Conservation (phyloP, 2,329 filamentous ascomycete species). For the Phyllosticta citribraziliensis region DNA sequence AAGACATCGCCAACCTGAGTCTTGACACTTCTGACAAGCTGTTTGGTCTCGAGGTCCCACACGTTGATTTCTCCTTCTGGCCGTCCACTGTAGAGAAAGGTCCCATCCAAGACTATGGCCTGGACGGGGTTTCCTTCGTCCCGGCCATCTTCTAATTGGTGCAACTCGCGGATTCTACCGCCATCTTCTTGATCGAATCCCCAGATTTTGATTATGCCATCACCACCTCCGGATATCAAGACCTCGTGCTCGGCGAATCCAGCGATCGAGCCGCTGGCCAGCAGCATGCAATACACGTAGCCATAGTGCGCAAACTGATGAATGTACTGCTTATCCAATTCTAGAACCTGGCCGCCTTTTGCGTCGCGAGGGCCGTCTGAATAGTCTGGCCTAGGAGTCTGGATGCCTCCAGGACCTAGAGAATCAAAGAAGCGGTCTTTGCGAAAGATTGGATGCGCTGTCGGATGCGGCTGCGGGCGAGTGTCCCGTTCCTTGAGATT, state of each 20-base stretch:
- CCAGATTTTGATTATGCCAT: conserved; percentile 95
- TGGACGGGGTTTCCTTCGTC: conserved; percentile 54
- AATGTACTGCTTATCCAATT: conserved; percentile 73
- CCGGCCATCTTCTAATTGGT: conserved; percentile 50
- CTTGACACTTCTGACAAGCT: conserved; percentile 79
- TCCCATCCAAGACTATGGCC: conserved; percentile 77
- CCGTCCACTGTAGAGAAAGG: conserved; percentile 86
- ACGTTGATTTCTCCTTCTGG: conserved; percentile 82
- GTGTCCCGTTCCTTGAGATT: conserved; percentile 55
- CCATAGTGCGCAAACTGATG: conserved; percentile 88
- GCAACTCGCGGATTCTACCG: conserved; percentile 60
- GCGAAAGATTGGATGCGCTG: conserved; percentile 63
- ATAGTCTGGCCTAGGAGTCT: conserved; percentile 61
- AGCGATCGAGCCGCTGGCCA: conserved; percentile 60
- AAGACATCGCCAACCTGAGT: conserved; percentile 74
- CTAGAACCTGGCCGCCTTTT: conserved; percentile 56
- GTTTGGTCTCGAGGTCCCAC: conserved; percentile 92
- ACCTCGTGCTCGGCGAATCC: conserved; percentile 57
- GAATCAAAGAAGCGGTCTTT: conserved; percentile 93
- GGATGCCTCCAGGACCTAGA: conserved; percentile 68
- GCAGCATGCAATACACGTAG: conserved; percentile 92
- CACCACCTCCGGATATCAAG: conserved; percentile 81
- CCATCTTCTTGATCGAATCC: conserved; percentile 51
- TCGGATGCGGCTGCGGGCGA: conserved; percentile 51
- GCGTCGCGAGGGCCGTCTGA: conserved; percentile 38